Base-by-base conservation (phyloP, 208 protist species). In the Leishmania major region DNA sequence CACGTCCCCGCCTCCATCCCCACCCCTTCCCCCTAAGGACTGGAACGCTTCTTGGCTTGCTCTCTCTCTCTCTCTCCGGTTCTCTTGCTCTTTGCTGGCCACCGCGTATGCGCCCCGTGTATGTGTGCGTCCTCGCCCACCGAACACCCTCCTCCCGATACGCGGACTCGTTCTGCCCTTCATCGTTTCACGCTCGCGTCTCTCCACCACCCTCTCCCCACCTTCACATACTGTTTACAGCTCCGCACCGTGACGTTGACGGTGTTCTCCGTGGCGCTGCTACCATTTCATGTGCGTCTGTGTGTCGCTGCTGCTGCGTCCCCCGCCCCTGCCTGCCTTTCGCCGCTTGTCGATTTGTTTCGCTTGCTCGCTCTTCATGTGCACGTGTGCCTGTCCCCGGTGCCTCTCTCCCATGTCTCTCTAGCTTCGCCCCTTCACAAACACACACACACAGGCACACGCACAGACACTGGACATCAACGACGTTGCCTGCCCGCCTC, bases 391-490 rank as follows among this genome's bases (percentile, higher is more conserved):
- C 35, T 19, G 7, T 5, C 35, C 0, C 11, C 35, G 11, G 59
- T 11, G 11, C 59, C 40, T 67, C 4, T 35, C 62, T 43, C 31
- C 13, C 31, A 67, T 31, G 31, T 31, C 62, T 37, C 62, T 15
- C 35, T n/a, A 75, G 15, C 75, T 37, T 47, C 35, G 40, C 72
- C 25, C 59, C 45, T 28, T 51, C 64, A 40, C 74, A 53, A 40
- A 37, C 73, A 77, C 73, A 60, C 73, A 77, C 74, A 67, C 60
- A 70, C 25, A 66, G 43, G 43, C 55, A 57, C 51, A 77, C 73
- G 19, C 73, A 77, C 74, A 67, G 40, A 70, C n/a, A 79, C 25
- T 25, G 49, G 35, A 43, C 25, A 11, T 53, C 22, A 49, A 15
- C 60, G 2, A 2, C 51, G 1, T 47, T 5, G 22, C 47, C 51